These are phyloP conservation scores for Xenoacremonium recifei DNA, from an alignment of 2,329 filamentous ascomycete species.

Conservation along the genomic window DNA sequence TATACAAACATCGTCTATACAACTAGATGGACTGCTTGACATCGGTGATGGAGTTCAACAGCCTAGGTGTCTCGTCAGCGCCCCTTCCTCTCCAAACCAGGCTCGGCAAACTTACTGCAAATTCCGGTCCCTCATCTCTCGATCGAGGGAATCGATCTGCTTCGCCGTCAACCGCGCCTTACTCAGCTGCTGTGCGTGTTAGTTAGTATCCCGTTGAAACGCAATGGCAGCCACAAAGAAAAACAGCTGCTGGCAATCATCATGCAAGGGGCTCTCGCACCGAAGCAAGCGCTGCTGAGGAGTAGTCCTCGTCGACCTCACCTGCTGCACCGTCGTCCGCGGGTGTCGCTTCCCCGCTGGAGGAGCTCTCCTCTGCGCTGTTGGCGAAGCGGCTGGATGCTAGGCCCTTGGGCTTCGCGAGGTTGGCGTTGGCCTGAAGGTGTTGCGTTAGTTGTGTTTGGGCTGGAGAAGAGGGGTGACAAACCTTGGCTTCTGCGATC, in stretches of 20 bases:
- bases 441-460: constrained; percentile 4
- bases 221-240: constrained; percentile 18
- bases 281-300: constrained; percentile 65
- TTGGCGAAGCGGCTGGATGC: constrained; percentile 54
- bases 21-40: constrained; percentile 15
- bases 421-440: constrained; percentile 43
- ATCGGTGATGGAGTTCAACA: constrained; percentile 27
- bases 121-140: constrained; percentile 56
- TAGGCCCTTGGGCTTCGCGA: constrained; percentile 48
- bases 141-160: constrained; percentile 53
- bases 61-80: constrained; percentile 4
- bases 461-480: neutral
- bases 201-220: constrained; percentile 13
- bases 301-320: constrained; percentile 61
- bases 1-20: no score
- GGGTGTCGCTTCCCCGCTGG: constrained; percentile 32
- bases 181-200: constrained; percentile 36
- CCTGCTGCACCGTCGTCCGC: constrained; percentile 42
- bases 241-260: constrained; percentile 32
- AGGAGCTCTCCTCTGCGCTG: constrained; percentile 35
- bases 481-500: constrained; percentile 59
- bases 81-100: neutral
- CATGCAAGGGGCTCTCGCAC: constrained; percentile 57
- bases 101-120: constrained; percentile 39
- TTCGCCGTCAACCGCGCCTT: constrained; percentile 45